These are phyloP conservation scores for Backusella parvicylindrica DNA, from an alignment of 192 early-diverging fungal species.

Conservation along the genomic window DNA sequence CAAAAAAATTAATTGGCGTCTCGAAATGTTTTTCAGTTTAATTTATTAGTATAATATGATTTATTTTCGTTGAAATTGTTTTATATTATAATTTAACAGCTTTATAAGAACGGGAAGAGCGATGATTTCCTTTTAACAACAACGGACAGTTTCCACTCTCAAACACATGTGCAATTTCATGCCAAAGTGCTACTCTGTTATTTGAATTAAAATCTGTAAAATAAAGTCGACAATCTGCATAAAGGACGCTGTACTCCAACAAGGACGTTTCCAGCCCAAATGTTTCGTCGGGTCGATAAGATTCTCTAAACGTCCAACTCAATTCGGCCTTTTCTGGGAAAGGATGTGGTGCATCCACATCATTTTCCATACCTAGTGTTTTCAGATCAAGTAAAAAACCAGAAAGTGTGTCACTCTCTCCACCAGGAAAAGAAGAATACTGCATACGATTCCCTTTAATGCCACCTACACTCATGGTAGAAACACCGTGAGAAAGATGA, in stretches of 20 bases:
- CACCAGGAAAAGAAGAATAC: constrained; percentile 33
- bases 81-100: background rate
- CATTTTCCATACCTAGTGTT: constrained; percentile 11
- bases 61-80: too few relatives aligned
- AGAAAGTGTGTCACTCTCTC: constrained; percentile 30
- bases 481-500: constrained; percentile 21
- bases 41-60: background rate
- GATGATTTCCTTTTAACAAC: background rate
- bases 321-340: constrained; percentile 31
- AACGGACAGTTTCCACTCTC: constrained; percentile 19
- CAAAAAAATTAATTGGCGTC: too few relatives aligned
- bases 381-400: constrained; percentile 23
- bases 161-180: constrained; percentile 20
- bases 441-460: constrained; percentile 33
- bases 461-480: constrained; percentile 25
- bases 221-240: constrained; percentile 29
- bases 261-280: constrained; percentile 18
- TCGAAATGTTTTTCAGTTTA: too few relatives aligned
- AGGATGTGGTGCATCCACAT: constrained; percentile 17
- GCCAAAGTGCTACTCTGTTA: constrained; percentile 17
- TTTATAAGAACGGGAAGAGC: background rate
- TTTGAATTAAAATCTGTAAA: constrained; percentile 28
- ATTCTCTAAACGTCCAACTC: constrained; percentile 34
- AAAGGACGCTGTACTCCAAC: constrained; percentile 23
- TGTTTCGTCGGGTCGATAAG: constrained; percentile 14